Evolutionary conservation across 2,329 filamentous ascomycete genomes (phyloP).

Genomic region (Trichoderma breve): DNA sequence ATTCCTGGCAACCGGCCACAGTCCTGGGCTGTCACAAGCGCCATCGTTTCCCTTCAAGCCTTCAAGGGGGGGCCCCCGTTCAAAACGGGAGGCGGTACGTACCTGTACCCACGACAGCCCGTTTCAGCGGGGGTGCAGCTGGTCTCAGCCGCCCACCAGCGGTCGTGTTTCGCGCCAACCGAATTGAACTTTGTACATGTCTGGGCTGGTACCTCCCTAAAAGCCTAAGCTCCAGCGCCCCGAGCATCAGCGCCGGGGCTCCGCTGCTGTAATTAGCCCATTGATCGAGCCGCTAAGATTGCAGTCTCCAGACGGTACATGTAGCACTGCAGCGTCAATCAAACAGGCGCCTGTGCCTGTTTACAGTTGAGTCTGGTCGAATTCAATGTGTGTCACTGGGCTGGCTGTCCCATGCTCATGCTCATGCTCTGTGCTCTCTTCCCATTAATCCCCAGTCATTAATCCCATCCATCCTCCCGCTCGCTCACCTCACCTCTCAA

Average conservation of each 20-base stretch:
- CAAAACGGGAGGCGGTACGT: constrained; percentile 8
- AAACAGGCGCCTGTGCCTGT: neutral
- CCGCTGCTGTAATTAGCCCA: constrained; percentile 14
- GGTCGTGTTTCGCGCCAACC: constrained; percentile 12
- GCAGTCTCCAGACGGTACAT: neutral
- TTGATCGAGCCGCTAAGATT: constrained; percentile 16
- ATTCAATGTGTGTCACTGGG: neutral
- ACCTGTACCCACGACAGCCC: neutral
- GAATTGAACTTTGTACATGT: too few species aligned
- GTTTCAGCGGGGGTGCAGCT: constrained; percentile 18
- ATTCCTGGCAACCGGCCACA: neutral
- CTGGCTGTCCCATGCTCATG: neutral
- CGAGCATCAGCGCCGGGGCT: constrained; percentile 8
- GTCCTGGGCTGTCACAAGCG: neutral
- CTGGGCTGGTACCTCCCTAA: too few species aligned
- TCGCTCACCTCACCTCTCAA: neutral
- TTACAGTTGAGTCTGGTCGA: neutral
- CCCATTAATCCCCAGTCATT: neutral
- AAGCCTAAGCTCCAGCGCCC: constrained; percentile 7
- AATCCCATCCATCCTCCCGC: neutral
- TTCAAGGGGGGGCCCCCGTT: neutral
- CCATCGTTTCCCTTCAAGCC: neutral
- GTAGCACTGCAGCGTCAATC: neutral
- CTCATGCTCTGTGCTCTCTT: neutral
- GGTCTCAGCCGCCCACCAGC: constrained; percentile 14